Evolutionary conservation across 106 monocot species (phyloP).

Genomic region (Phalaenopsis equestris): DNA sequence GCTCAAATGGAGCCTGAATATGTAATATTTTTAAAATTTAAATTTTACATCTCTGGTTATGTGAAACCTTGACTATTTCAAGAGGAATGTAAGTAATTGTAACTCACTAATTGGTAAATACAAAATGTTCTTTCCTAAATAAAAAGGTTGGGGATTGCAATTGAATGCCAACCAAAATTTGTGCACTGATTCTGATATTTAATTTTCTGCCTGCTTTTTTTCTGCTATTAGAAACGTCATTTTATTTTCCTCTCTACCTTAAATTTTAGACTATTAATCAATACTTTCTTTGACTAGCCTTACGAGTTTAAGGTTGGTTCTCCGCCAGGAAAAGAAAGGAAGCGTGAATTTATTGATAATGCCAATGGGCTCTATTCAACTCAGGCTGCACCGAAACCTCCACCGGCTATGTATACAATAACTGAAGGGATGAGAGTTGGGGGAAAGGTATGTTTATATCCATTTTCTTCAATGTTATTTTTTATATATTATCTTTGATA

Average conservation of each 20-base stretch:
- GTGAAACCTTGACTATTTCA: no score
- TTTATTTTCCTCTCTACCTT: background rate
- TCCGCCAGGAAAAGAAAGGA: slow-evolving; percentile 80
- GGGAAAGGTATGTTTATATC: slow-evolving; percentile 51
- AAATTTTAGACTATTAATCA: background rate
- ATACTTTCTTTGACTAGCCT: slow-evolving; percentile 52
- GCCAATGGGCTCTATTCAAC: slow-evolving; percentile 89
- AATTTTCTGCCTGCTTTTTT: no score
- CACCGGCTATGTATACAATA: slow-evolving; percentile 66
- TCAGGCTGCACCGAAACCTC: slow-evolving; percentile 90
- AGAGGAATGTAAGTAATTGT: no score
- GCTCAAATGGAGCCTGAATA: no score
- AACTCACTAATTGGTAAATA: no score
- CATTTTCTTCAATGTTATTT: background rate
- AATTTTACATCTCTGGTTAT: no score
- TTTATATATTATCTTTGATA: background rate
- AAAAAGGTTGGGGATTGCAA: no score
- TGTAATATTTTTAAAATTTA: no score
- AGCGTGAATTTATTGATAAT: slow-evolving; percentile 79
- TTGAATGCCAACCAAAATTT: no score
- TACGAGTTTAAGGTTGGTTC: slow-evolving; percentile 85
- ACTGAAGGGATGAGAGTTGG: slow-evolving; percentile 94
- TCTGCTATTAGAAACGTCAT: no score
- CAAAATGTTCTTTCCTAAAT: no score
- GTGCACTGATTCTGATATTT: no score